Percentiles rank a stretch among this genome's conserved stretches.
Conservation (phyloP, 2,329 filamentous ascomycete genomes). For the Coniochaeta sp. region DNA sequence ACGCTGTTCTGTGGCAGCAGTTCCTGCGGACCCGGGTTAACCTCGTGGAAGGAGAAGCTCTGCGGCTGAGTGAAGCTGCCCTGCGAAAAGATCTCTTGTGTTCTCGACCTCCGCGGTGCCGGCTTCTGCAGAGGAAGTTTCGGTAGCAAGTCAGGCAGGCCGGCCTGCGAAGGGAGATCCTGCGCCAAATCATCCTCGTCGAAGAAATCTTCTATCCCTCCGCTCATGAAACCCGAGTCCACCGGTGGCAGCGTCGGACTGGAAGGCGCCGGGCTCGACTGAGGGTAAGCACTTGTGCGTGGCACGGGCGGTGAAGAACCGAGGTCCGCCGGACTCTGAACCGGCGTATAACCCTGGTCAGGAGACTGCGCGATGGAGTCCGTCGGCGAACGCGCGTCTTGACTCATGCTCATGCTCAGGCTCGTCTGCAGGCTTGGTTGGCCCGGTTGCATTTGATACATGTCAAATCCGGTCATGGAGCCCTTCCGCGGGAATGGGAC, state of each 20-base stretch:
- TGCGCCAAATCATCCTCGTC: slow-evolving; percentile 49
- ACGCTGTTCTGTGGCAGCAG: slow-evolving; percentile 33
- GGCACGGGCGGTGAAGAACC: slow-evolving; percentile 86
- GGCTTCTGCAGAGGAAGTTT: neutral
- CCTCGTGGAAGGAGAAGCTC: slow-evolving; percentile 29
- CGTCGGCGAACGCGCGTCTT: slow-evolving; percentile 46
- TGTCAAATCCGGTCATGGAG: slow-evolving; percentile 35
- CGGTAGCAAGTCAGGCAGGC: neutral
- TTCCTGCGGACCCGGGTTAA: slow-evolving; percentile 34
- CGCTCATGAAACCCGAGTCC: slow-evolving; percentile 83
- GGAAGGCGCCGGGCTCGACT: slow-evolving; percentile 61
- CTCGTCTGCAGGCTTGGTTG: slow-evolving; percentile 28
- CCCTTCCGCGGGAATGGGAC: slow-evolving; percentile 52
- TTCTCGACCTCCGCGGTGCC: slow-evolving; percentile 3
- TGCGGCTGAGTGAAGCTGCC: slow-evolving; percentile 12
- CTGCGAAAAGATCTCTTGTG: slow-evolving; percentile 6
- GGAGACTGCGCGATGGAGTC: slow-evolving; percentile 47
- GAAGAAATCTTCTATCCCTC: slow-evolving; percentile 62
- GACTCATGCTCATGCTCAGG: slow-evolving; percentile 21
- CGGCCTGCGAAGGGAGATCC: slow-evolving; percentile 23
- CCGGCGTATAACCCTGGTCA: slow-evolving; percentile 39
- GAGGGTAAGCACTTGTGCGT: slow-evolving; percentile 46
- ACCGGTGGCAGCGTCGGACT: slow-evolving; percentile 68
- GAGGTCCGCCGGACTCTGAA: slow-evolving; percentile 71
- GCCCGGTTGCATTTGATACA: slow-evolving; percentile 18